Conservation (phyloP, 176 grass and related monocot species). For the Chloris gayana region DNA sequence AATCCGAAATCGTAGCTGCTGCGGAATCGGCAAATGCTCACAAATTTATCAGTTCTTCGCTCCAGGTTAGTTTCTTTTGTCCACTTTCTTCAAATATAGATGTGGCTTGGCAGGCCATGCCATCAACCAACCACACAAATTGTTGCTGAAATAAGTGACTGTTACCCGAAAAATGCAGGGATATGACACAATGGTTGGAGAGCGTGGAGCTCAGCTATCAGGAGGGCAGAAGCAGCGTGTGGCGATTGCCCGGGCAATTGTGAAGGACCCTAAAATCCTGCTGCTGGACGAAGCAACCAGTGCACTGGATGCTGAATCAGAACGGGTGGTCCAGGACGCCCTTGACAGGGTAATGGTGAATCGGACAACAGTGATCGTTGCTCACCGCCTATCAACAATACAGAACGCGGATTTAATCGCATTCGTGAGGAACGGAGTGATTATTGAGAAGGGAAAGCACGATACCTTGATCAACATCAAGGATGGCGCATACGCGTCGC, state of each 20-base stretch:
- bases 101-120: conserved; percentile 14
- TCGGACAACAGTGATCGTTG: conserved; percentile 82
- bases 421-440: conserved; percentile 74
- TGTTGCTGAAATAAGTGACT: conserved; percentile 18
- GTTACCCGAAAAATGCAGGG: conserved; percentile 62
- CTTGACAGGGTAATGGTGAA: conserved; percentile 84
- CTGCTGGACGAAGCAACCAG: conserved; percentile 95
- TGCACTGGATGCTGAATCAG: conserved; percentile 97
- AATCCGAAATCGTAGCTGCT: conserved; percentile 77
- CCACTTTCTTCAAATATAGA: background rate
- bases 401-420: conserved; percentile 78
- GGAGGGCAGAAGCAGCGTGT: conserved; percentile 96
- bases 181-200: conserved; percentile 87
- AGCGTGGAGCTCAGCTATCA: conserved; percentile 85
- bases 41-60: conserved; percentile 82
- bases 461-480: conserved; percentile 85
- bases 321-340: conserved; percentile 88
- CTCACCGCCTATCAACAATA: conserved; percentile 84
- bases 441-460: conserved; percentile 94
- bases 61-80: conserved; percentile 56
- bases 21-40: conserved; percentile 88
- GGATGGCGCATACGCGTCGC: conserved; percentile 93
- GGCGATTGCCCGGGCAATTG: conserved; percentile 82
- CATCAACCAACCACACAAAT: background rate
- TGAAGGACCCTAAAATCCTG: conserved; percentile 84